Conservation (phyloP, 352 stramenopile species). For the Pythium volutum region DNA sequence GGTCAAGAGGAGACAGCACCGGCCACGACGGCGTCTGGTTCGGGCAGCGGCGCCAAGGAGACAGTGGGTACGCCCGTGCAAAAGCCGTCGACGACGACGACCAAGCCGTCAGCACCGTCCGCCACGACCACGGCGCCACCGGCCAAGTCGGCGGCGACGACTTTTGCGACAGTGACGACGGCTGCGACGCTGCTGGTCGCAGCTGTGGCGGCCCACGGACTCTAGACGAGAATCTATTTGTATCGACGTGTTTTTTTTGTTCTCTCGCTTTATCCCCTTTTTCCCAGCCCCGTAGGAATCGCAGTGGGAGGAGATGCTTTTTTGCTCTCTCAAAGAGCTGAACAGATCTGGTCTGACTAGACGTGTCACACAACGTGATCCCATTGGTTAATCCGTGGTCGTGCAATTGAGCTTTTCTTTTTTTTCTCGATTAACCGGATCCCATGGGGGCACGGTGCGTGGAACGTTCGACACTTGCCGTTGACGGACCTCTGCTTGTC, state of each 20-base stretch:
- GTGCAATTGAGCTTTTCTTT: slow-evolving; percentile 7
- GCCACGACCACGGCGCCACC: slow-evolving; percentile 3
- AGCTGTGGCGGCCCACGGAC: not conserved
- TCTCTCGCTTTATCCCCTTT: no score
- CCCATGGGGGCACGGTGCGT: slow-evolving; percentile 1
- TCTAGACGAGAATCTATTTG: slow-evolving; percentile 1
- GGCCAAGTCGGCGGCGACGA: not conserved
- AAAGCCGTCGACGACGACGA: not conserved
- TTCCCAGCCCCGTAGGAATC: no score
- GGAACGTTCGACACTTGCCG: slow-evolving; percentile 1
- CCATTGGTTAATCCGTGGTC: slow-evolving; percentile 11
- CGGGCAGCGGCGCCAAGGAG: not conserved
- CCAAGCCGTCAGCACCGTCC: not conserved
- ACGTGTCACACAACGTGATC: not conserved
- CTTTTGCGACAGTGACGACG: not conserved
- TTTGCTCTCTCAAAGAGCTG: no score
- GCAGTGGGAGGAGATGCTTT: no score
- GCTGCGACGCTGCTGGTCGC: slow-evolving; percentile 13
- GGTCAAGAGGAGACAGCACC: not conserved
- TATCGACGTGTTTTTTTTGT: not conserved
- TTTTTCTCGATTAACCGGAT: slow-evolving; percentile 10
- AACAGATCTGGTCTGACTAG: not conserved
- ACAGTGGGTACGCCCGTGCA: not conserved
- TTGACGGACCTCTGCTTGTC: not conserved
- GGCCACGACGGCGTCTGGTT: not conserved